Evolutionary conservation across 768 basidiomycete genomes (phyloP).

Genomic region (Suillus subaureus): DNA sequence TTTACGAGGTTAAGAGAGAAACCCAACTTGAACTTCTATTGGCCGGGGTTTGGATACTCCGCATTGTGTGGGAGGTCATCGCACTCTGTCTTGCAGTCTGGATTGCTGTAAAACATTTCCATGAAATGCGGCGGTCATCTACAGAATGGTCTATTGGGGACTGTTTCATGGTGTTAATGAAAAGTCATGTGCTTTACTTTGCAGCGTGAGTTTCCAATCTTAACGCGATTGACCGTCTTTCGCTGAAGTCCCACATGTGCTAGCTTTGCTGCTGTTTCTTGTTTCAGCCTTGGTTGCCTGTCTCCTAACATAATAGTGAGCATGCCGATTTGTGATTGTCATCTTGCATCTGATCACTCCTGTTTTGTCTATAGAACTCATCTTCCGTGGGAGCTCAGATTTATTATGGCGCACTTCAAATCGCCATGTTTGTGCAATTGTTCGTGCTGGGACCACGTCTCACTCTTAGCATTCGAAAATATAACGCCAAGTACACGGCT

Average conservation of each 20-base stretch:
- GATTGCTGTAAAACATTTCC: neutral
- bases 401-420: neutral
- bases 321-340: neutral
- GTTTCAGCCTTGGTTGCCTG: neutral
- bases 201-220: neutral
- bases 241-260: neutral
- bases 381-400: neutral
- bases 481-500: neutral
- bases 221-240: neutral
- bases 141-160: neutral
- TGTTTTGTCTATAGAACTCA: neutral
- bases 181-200: neutral
- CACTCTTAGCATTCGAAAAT: neutral
- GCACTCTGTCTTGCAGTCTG: neutral
- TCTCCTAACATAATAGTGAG: neutral
- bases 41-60: neutral
- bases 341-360: neutral
- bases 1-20: neutral
- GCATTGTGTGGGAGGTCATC: neutral
- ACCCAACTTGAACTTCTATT: neutral
- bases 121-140: neutral
- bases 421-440: neutral
- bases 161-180: neutral
- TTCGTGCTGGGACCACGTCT: neutral
- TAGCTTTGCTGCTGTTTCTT: slow-evolving; percentile 1